Conservation (phyloP, 768 basidiomycete species). For the Serendipita vermifera region DNA sequence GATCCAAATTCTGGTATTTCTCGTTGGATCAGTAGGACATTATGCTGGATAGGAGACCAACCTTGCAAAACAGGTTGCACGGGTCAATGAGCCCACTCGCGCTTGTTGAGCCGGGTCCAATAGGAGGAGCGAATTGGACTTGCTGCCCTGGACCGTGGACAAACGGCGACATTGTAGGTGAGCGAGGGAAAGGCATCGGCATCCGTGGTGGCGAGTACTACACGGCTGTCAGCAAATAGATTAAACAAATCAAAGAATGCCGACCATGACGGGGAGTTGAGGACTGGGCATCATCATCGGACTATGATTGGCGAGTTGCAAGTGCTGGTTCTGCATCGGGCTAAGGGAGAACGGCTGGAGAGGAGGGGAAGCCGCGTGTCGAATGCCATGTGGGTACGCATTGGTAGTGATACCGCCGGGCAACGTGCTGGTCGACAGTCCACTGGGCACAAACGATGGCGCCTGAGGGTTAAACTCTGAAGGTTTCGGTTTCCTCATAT, state of each 20-base stretch:
- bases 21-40: neutral
- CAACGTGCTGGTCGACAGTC: constrained; percentile 34
- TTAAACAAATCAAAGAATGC: neutral
- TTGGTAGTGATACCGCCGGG: neutral
- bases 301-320: neutral
- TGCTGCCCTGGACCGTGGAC: constrained; percentile 84
- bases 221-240: constrained; percentile 8
- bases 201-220: constrained; percentile 61
- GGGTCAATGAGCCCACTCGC: constrained; percentile 84
- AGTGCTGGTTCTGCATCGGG: constrained; percentile 1
- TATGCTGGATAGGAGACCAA: constrained; percentile 19
- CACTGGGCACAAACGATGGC: constrained; percentile 62
- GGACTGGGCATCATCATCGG: neutral
- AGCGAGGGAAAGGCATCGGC: constrained; percentile 27
- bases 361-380: constrained; percentile 11
- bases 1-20: constrained; percentile 57
- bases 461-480: constrained; percentile 63
- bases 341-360: constrained; percentile 8
- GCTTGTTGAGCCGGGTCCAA: constrained; percentile 65
- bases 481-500: constrained; percentile 31
- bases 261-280: neutral
- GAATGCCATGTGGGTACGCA: too few relatives aligned
- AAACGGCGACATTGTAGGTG: constrained; percentile 41
- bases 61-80: constrained; percentile 84
- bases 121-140: constrained; percentile 64